phyloP scores from a whole-genome alignment of 331 rosid genomes.

The Prunus yedoensis region DNA sequence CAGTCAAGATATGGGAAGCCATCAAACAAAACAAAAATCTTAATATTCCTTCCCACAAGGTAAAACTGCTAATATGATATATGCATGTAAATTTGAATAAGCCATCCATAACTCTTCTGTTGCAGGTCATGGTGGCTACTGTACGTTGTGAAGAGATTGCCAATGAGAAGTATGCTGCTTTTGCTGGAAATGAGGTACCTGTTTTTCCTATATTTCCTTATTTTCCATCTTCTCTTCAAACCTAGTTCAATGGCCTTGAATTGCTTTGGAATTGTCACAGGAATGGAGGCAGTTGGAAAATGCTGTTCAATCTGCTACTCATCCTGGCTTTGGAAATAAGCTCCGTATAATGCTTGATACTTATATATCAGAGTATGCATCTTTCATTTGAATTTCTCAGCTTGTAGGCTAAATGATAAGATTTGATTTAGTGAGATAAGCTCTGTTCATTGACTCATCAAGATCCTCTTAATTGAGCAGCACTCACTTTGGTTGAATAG shows the following conservation, averaged over 20 bases:
- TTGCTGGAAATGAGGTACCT: constrained; percentile 72
- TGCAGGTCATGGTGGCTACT: constrained; percentile 62
- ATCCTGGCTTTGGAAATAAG: constrained; percentile 46
- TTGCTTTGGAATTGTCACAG: constrained; percentile 37
- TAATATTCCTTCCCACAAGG: constrained; percentile 99
- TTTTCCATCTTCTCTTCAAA: not conserved
- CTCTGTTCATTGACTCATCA: not conserved
- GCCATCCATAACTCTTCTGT: constrained; percentile 18
- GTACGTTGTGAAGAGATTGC: too few species aligned
- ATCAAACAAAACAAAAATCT: constrained; percentile 96
- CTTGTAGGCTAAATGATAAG: not conserved
- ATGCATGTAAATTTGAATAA: constrained; percentile 18
- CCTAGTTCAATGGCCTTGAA: constrained; percentile 1
- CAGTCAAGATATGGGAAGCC: constrained; percentile 84
- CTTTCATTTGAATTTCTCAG: not conserved
- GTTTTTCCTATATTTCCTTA: constrained; percentile 12
- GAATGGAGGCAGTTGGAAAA: constrained; percentile 54
- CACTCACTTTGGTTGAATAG: not conserved
- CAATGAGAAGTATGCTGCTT: constrained; percentile 59
- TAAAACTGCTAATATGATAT: constrained; percentile 20
- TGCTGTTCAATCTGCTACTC: constrained; percentile 33
- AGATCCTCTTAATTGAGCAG: not conserved
- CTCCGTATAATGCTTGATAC: constrained; percentile 39
- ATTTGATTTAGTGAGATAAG: not conserved
- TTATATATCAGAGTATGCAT: constrained; percentile 41